Percentiles rank a stretch among this genome's conserved stretches.
Evolutionary conservation across 2,329 filamentous ascomycete species (phyloP).

Genomic region (Arthrobotrys sphaeroides): DNA sequence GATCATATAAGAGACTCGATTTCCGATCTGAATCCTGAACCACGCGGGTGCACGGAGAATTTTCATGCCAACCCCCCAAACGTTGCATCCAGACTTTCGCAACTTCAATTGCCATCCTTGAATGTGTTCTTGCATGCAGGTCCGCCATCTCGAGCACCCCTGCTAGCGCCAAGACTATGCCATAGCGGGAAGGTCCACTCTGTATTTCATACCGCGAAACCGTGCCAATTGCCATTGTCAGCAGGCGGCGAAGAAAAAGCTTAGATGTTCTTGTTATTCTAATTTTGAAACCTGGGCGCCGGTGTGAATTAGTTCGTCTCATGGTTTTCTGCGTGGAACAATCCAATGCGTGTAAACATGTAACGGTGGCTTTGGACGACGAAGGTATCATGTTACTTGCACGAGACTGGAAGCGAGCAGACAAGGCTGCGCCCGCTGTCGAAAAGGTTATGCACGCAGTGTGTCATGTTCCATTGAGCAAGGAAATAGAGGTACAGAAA

Average conservation of each 20-base stretch:
- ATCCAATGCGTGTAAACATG: neutral
- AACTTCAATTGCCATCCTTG: neutral
- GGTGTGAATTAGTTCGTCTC: no score
- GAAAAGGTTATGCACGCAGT: no score
- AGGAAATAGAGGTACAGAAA: neutral
- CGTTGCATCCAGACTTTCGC: neutral
- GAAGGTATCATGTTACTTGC: neutral
- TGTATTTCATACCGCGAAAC: neutral
- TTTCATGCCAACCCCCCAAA: neutral
- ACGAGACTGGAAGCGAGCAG: neutral
- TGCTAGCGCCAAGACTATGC: neutral
- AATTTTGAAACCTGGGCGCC: no score
- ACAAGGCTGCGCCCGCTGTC: no score
- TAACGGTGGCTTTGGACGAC: neutral
- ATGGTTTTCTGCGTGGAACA: neutral
- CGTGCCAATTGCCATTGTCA: neutral
- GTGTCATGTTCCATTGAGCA: neutral
- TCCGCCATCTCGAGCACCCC: neutral
- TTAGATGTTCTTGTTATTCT: neutral
- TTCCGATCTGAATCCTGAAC: neutral
- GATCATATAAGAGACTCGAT: no score
- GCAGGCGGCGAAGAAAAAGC: neutral
- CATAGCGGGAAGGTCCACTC: neutral
- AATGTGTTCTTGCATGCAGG: neutral
- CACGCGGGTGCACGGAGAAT: neutral